Evolutionary conservation across 768 basidiomycete genomes (phyloP), one percentile per base, ranked within the genome.

Genomic region (Pilatotrama ljubarskyi): DNA sequence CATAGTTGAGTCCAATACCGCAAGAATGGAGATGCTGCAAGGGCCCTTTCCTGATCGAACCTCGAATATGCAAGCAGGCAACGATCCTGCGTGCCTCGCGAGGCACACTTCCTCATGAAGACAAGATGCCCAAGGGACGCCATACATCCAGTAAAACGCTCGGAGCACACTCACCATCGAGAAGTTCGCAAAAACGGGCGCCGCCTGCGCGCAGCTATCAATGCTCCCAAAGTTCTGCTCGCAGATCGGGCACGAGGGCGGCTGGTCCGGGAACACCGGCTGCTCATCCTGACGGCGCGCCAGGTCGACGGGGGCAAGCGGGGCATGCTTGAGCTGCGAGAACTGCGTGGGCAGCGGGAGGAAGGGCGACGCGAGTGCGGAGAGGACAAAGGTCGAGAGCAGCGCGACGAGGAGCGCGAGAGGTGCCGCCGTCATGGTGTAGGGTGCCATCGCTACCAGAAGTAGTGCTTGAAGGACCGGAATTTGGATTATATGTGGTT

Each of bases 171-270:
- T 52, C 48, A 85, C 85, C 71, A 76, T 78, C 13, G 79, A 73
- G 66, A 84, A 75, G 69, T 87, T 86, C 17, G 82, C 79, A 25
- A 87, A 70, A 1, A 84, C 80, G 0, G 84, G 82, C 11, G 80
- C 77, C 3, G 85, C 85, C 62, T 80, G 73, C 1, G 84, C 82
- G 66, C 86, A 86, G 63, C 78, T 79, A 65, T 77, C 78, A 58
- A 89, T 86, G 43, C 68, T 78, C 20, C 70, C 66, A 64, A 83
- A 88, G 57, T 81, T 72, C 64, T 80, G 73, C 37, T 74, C 76
- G 62, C 85, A 86, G 47, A 84, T 80, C 5, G 80, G 82, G 70
- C 85, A 87, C 25, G 84, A 87, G n/a, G 79, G 69, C 29, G 82
- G 82, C 13, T 74, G 68, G 64, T 77, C 72, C 8, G 85, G 85